A percentile compares a stretch with the other conserved stretches of the same genome.
Evolutionary conservation across 257 asterid genomes (phyloP).

Genomic region (Solanum sejunctum): DNA sequence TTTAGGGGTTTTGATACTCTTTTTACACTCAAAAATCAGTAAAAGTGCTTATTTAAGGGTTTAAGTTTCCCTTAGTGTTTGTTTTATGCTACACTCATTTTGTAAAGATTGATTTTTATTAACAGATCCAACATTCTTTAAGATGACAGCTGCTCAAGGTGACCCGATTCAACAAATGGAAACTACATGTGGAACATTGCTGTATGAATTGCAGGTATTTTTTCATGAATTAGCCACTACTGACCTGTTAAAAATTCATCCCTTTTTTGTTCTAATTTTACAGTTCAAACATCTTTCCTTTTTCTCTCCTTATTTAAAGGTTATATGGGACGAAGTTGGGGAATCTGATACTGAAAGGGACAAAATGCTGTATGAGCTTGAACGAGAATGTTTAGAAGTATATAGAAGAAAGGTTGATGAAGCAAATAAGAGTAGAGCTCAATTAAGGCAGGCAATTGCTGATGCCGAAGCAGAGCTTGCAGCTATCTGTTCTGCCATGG

Average conservation of each 20-base stretch:
- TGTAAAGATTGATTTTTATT: not conserved
- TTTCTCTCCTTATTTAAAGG: slow-evolving; percentile 16
- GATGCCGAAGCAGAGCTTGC: slow-evolving; percentile 99
- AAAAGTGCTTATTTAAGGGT: not conserved
- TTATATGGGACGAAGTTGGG: slow-evolving; percentile 99
- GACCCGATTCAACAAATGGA: slow-evolving; percentile 44
- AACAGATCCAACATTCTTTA: slow-evolving; percentile 19
- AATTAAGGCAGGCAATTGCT: slow-evolving; percentile 94
- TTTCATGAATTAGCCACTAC: not conserved
- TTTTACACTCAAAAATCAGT: too few species aligned
- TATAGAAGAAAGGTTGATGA: slow-evolving; percentile 91
- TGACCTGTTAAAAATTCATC: not conserved
- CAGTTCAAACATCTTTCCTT: not conserved
- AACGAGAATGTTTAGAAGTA: slow-evolving; percentile 84
- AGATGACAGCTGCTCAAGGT: slow-evolving; percentile 29
- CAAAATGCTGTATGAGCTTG: slow-evolving; percentile 75
- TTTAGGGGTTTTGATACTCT: too few species aligned
- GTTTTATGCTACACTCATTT: not conserved
- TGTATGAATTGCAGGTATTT: slow-evolving; percentile 73
- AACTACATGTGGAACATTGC: slow-evolving; percentile 76
- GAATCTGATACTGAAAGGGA: slow-evolving; percentile 79
- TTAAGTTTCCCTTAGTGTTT: not conserved
- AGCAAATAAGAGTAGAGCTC: slow-evolving; percentile 85
- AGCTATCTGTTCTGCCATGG: slow-evolving; percentile 82
- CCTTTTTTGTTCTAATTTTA: not conserved